Percentiles rank a stretch among this genome's conserved stretches.
These are phyloP conservation scores for Ulmus americana DNA, from an alignment of 331 rosid genomes.

Conservation along the genomic window DNA sequence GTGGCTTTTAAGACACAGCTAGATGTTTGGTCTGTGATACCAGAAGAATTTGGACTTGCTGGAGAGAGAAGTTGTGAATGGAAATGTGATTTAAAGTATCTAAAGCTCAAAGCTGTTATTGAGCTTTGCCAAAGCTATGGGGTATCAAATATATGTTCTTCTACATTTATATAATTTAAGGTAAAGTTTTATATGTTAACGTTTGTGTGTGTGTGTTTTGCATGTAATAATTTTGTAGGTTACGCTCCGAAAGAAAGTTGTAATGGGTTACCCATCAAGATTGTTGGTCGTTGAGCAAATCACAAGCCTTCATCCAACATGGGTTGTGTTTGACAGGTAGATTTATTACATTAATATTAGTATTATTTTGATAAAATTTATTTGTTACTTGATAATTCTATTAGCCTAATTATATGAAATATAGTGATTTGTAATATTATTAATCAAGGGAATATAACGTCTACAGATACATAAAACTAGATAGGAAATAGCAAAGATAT, in stretches of 20 bases:
- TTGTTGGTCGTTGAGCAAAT: slow-evolving; percentile 33
- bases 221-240: slow-evolving; percentile 25
- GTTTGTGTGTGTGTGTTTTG: too few species aligned
- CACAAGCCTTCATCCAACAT: slow-evolving; percentile 38
- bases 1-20: slow-evolving; percentile 39
- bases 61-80: slow-evolving; percentile 19
- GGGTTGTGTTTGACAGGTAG: slow-evolving; percentile 51
- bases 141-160: slow-evolving; percentile 17
- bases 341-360: neutral
- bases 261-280: slow-evolving; percentile 47
- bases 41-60: slow-evolving; percentile 25
- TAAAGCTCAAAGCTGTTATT: slow-evolving; percentile 34
- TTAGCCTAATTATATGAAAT: too few species aligned
- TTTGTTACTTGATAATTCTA: too few species aligned
- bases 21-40: slow-evolving; percentile 42
- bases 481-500: too few species aligned
- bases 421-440: too few species aligned
- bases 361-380: too few species aligned
- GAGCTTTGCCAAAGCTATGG: slow-evolving; percentile 44
- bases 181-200: neutral
- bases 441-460: too few species aligned
- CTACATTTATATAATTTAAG: neutral
- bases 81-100: slow-evolving; percentile 32
- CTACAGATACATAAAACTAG: too few species aligned
- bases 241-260: slow-evolving; percentile 41